Conservation (phyloP, 139 green algal genomes). For the Chlorella vulgaris region DNA sequence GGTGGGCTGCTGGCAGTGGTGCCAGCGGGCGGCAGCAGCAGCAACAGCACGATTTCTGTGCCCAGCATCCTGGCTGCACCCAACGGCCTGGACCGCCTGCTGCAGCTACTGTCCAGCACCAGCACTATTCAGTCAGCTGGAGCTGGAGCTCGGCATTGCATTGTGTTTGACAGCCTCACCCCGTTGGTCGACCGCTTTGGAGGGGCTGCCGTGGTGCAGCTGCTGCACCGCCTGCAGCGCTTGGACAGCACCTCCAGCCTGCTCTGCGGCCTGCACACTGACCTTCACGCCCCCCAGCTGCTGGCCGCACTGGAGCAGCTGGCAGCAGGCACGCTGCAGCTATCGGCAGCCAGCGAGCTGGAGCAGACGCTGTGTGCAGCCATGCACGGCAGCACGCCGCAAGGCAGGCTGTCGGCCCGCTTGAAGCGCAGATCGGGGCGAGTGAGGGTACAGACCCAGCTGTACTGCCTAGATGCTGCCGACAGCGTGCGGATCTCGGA, state of each 20-base stretch:
- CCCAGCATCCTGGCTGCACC: not conserved
- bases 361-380: slow-evolving; percentile 14
- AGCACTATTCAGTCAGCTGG: not conserved
- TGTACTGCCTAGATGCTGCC: slow-evolving; percentile 4
- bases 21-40: not conserved
- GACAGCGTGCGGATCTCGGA: slow-evolving; percentile 3
- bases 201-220: not conserved
- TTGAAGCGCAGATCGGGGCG: slow-evolving; percentile 14
- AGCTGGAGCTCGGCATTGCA: not conserved
- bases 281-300: not conserved
- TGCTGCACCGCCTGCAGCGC: not conserved
- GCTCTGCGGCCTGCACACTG: slow-evolving; percentile 36
- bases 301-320: slow-evolving; percentile 8
- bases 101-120: too few relatives aligned
- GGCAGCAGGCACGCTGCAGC: slow-evolving; percentile 15
- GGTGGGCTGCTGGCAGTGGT: not conserved
- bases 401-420: slow-evolving; percentile 7
- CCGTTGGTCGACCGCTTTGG: slow-evolving; percentile 16
- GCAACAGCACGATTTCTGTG: not conserved
- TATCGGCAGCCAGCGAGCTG: not conserved
- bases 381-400: not conserved
- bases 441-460: slow-evolving; percentile 13
- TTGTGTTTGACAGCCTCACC: slow-evolving; percentile 26
- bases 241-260: not conserved
- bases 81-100: slow-evolving; percentile 11